A percentile compares a stretch with the other conserved stretches of the same genome.
Conservation (phyloP, 1,139 yeast species). For the Schizosaccharomyces versatilis region DNA sequence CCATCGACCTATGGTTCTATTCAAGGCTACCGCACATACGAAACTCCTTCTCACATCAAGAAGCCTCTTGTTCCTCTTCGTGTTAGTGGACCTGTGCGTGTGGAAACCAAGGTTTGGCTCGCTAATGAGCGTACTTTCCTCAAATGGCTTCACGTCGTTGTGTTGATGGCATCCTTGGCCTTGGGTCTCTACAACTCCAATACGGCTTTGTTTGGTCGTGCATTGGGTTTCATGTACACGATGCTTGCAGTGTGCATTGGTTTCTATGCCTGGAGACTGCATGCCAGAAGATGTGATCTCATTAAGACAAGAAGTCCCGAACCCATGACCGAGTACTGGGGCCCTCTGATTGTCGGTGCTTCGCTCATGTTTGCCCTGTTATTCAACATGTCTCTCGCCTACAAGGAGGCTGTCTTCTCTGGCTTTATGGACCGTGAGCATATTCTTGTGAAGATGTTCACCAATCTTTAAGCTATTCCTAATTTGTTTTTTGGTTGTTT, state of each 20-base stretch:
- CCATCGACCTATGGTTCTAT: background rate
- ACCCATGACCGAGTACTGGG: slow-evolving; percentile 2
- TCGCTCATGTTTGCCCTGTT: background rate
- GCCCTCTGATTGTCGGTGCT: background rate
- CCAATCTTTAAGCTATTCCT: background rate
- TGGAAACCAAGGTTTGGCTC: slow-evolving; percentile 94
- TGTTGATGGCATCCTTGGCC: slow-evolving; percentile 65
- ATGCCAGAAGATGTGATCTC: background rate
- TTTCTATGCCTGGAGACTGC: background rate
- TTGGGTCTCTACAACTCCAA: slow-evolving; percentile 55
- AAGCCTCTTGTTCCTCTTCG: slow-evolving; percentile 62
- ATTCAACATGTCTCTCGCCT: background rate
- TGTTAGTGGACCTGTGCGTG: slow-evolving; percentile 76
- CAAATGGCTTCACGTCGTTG: slow-evolving; percentile 86
- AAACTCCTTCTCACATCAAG: slow-evolving; percentile 56
- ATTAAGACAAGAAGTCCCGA: background rate
- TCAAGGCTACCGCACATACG: background rate
- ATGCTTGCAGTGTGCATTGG: background rate
- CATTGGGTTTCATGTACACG: background rate
- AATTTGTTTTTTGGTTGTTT: too few relatives aligned
- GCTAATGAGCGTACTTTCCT: slow-evolving; percentile 94
- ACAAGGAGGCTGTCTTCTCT: background rate
- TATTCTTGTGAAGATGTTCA: background rate
- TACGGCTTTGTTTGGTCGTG: slow-evolving; percentile 3
- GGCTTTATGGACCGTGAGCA: background rate